Conservation (phyloP, 495 filamentous ascomycete genomes). For the Neurospora sublineolata region DNA sequence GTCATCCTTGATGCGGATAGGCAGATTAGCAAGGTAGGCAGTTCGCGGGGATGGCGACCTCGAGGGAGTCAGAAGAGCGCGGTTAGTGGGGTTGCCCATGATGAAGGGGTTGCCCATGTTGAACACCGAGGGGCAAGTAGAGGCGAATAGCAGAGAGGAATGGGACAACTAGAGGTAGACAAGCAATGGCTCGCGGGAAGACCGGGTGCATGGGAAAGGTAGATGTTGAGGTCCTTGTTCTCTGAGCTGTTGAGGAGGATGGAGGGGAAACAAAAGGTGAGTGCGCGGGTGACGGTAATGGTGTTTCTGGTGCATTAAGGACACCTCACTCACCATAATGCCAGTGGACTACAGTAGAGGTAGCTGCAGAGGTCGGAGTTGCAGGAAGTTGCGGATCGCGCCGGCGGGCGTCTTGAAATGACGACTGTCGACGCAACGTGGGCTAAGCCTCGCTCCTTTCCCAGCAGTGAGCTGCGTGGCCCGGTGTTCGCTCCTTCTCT, state of each 20-base stretch:
- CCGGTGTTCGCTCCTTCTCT: not conserved
- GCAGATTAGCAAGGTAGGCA: constrained; percentile 17
- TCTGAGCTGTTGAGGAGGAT: not conserved
- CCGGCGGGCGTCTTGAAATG: not conserved
- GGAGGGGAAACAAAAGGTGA: not conserved
- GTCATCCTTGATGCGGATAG: constrained; percentile 19
- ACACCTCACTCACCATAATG: not conserved
- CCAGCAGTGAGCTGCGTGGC: not conserved
- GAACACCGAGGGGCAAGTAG: not conserved
- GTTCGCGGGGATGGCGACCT: constrained; percentile 9
- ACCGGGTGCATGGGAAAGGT: not conserved
- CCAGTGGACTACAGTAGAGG: not conserved
- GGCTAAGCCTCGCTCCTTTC: not conserved
- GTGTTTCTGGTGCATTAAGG: not conserved
- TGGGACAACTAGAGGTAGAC: not conserved
- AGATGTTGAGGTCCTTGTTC: not conserved
- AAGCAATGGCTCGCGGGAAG: not conserved
- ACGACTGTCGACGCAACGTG: not conserved
- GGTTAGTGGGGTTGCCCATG: not conserved
- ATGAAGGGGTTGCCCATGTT: not conserved
- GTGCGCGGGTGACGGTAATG: not conserved
- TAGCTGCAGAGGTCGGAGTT: not conserved
- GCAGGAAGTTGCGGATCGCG: not conserved
- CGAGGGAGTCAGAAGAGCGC: not conserved
- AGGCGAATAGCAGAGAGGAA: not conserved